Evolutionary conservation across 1,284 basidiomycete genomes (phyloP), one percentile per base, ranked within the genome.

Genomic region (Rhodofomes roseus): DNA sequence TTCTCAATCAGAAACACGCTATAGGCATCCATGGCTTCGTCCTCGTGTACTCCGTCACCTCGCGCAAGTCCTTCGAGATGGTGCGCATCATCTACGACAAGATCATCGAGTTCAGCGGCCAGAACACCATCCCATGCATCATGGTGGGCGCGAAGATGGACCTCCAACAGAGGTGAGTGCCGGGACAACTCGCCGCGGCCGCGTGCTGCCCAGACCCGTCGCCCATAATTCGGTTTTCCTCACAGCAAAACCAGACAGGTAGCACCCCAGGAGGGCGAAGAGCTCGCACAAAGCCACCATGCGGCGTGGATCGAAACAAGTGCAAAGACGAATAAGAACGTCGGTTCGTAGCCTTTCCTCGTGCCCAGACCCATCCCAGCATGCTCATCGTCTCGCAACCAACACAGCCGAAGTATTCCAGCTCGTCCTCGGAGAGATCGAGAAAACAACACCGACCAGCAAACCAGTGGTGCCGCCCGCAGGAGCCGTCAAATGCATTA

Each of bases 91-190:
- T 99, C 41, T 89, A 98, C 72, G 96, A 99, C 81, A 99, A 99
- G 85, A 98, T 99, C 69, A 80, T 96, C 69, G 90, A 96, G 76
- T 98, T 94, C 73, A 94, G 92, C 56, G 96, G 96, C 54, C 83
- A 94, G 56, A 87, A 89, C 62, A 86, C 88, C 65, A 91, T 98
- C 46, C 96, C 97, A 14, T 96, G 96, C 75, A 95, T 99, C 48
- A 88, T 99, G 64, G 96, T 98, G 25, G 96, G 96, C 16, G 92
- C 97, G 68, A 99, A 99, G 83, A 83, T 82, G 59, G 96, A 99
- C 79, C 76, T 99, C 72, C 81, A 77, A 70, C 81, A 71, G 73
- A 90, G 81, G 89, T 93, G 73, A 72, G 80, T 75, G 66, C 66
- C 36, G 25, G 22, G 34, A 48, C 43, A 23, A 54, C 56, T 12